Percentiles rank a stretch among this genome's conserved stretches.
Evolutionary conservation across 202 grass and related monocot genomes (phyloP).

Genomic region (Digitaria exilis): DNA sequence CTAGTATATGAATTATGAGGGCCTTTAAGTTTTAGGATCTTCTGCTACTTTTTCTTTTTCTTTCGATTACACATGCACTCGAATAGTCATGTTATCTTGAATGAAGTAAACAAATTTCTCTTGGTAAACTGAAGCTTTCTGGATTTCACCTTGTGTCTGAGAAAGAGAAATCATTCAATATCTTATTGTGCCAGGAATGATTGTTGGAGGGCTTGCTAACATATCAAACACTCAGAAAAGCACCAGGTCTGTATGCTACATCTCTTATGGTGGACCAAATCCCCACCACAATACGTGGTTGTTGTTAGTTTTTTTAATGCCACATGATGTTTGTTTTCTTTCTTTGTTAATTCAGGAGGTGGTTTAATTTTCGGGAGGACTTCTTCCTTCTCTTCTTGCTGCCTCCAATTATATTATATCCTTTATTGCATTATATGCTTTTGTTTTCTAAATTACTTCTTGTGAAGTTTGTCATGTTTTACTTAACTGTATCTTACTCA

Average conservation of each 20-base stretch:
- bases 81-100: slow-evolving; percentile 5
- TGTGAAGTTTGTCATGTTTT: slow-evolving; percentile 43
- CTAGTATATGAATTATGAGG: neutral
- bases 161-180: neutral
- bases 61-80: neutral
- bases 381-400: slow-evolving; percentile 96
- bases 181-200: slow-evolving; percentile 51
- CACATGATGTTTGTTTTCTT: slow-evolving; percentile 12
- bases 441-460: slow-evolving; percentile 32
- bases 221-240: slow-evolving; percentile 76
- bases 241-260: slow-evolving; percentile 50
- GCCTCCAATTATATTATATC: slow-evolving; percentile 99
- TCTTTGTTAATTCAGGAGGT: slow-evolving; percentile 61
- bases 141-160: neutral
- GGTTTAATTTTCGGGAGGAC: slow-evolving; percentile 97
- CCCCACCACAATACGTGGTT: neutral
- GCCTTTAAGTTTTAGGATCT: neutral
- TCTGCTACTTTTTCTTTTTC: neutral
- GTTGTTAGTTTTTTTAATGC: neutral
- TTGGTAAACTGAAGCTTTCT: neutral
- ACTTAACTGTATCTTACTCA: slow-evolving; percentile 80
- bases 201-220: slow-evolving; percentile 75
- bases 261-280: neutral
- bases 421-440: slow-evolving; percentile 39
- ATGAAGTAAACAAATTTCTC: slow-evolving; percentile 1